phyloP scores from a whole-genome alignment of 2,329 filamentous ascomycete species.

The Fusarium marasasianum region DNA sequence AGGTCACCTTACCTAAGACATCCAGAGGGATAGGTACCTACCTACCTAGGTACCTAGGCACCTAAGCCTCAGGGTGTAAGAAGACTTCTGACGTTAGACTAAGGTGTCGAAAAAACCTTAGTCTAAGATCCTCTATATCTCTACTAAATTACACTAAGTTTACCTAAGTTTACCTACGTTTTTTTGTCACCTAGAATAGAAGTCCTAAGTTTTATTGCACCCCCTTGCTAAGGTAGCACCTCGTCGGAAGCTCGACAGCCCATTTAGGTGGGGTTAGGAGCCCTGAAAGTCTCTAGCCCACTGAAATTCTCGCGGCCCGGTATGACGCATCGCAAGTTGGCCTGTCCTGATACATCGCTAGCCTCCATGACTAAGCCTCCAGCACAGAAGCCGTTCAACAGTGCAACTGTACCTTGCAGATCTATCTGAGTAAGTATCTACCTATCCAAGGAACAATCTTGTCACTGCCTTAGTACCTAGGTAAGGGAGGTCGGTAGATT shows the following conservation, averaged over 20 bases:
- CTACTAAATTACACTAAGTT: too few species aligned
- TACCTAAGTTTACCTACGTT: too few species aligned
- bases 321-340: slow-evolving; percentile 23
- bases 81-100: too few species aligned
- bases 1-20: slow-evolving; percentile 24
- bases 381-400: neutral
- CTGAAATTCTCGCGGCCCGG: neutral
- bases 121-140: too few species aligned
- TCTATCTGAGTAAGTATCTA: neutral
- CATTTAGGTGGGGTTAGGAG: slow-evolving; percentile 34
- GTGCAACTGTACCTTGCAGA: slow-evolving; percentile 20
- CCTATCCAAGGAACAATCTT: neutral
- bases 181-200: too few species aligned
- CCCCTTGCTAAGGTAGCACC: neutral
- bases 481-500: neutral
- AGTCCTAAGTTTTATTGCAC: too few species aligned
- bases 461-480: neutral
- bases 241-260: slow-evolving; percentile 7
- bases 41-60: neutral
- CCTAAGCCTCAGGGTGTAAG: neutral
- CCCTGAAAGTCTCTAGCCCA: slow-evolving; percentile 24
- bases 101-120: too few species aligned
- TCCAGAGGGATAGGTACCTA: neutral
- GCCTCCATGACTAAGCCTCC: neutral
- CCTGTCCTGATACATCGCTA: neutral